phyloP scores from a whole-genome alignment of 1,284 basidiomycete species.

The Pseudozyma hubeiensis region DNA sequence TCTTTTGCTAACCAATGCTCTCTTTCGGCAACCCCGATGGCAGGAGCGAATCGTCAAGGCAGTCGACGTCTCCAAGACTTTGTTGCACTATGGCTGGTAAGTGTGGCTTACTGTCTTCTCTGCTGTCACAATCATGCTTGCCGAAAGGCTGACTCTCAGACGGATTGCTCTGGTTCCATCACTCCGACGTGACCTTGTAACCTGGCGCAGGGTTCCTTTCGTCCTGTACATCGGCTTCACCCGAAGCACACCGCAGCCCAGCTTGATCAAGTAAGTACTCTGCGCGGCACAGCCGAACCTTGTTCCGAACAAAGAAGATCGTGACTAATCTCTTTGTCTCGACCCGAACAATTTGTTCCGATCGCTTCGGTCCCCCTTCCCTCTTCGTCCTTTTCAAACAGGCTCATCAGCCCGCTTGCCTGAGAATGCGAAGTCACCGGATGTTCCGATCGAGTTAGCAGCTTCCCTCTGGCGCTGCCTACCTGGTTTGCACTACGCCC shows the following conservation, averaged over 20 bases:
- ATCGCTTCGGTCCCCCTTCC: neutral
- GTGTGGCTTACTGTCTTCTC: slow-evolving; percentile 10
- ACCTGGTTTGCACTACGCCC: slow-evolving; percentile 15
- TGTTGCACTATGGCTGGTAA: slow-evolving; percentile 66
- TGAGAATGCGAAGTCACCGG: slow-evolving; percentile 24
- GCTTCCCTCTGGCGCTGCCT: neutral
- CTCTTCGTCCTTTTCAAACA: slow-evolving; percentile 14
- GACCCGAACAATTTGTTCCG: neutral
- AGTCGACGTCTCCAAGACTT: slow-evolving; percentile 63
- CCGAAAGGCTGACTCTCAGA: neutral
- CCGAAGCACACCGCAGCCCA: slow-evolving; percentile 63
- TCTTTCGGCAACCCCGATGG: neutral
- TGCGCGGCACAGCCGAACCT: slow-evolving; percentile 1
- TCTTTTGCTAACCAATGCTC: no score
- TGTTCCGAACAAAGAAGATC: neutral
- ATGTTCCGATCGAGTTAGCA: slow-evolving; percentile 12
- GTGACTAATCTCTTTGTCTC: neutral
- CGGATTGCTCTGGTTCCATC: neutral
- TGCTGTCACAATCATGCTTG: no score
- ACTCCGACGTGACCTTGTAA: neutral
- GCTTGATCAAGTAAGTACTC: slow-evolving; percentile 64
- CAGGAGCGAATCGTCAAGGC: slow-evolving; percentile 65
- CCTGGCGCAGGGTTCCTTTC: slow-evolving; percentile 60
- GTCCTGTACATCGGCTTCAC: slow-evolving; percentile 67
- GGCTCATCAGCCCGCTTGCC: slow-evolving; percentile 61